Percentiles rank a stretch among this genome's conserved stretches.
phyloP scores from a whole-genome alignment of 345 rosid species.

The Murraya koenigii region DNA sequence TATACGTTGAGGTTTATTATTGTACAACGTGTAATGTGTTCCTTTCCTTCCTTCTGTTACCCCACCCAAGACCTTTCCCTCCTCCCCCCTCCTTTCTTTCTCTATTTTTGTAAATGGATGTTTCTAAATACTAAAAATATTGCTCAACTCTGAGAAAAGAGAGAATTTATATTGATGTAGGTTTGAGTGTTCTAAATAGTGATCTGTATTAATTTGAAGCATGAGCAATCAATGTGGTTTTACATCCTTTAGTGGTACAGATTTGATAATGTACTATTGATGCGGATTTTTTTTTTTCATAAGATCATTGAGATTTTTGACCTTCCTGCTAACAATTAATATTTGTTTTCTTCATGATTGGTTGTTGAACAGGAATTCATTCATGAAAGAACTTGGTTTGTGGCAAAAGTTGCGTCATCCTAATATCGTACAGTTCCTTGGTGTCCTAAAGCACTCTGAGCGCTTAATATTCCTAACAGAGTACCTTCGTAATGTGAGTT shows the following conservation, averaged over 20 bases:
- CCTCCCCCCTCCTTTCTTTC: not conserved
- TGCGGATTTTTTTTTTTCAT: not conserved
- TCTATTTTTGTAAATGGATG: not conserved
- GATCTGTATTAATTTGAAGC: not conserved
- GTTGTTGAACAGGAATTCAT: constrained; percentile 32
- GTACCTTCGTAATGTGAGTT: constrained; percentile 58
- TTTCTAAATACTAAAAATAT: not conserved
- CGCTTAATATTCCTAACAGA: constrained; percentile 62
- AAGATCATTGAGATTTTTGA: not conserved
- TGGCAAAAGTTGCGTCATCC: constrained; percentile 72
- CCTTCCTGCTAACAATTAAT: constrained; percentile 7
- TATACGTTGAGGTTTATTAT: no score
- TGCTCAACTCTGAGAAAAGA: not conserved
- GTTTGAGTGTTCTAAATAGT: not conserved
- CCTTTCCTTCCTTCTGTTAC: not conserved
- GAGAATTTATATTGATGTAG: not conserved
- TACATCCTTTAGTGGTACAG: no score
- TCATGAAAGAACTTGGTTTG: constrained; percentile 56
- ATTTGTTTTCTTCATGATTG: not conserved
- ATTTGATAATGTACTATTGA: not conserved
- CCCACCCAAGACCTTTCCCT: no score
- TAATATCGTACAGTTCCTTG: constrained; percentile 71
- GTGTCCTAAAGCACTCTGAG: constrained; percentile 53
- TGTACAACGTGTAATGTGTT: not conserved
- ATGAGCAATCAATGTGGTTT: not conserved